These are phyloP conservation scores for Eucalyptus coolabah DNA, from an alignment of 345 rosid genomes.

Conservation along the genomic window DNA sequence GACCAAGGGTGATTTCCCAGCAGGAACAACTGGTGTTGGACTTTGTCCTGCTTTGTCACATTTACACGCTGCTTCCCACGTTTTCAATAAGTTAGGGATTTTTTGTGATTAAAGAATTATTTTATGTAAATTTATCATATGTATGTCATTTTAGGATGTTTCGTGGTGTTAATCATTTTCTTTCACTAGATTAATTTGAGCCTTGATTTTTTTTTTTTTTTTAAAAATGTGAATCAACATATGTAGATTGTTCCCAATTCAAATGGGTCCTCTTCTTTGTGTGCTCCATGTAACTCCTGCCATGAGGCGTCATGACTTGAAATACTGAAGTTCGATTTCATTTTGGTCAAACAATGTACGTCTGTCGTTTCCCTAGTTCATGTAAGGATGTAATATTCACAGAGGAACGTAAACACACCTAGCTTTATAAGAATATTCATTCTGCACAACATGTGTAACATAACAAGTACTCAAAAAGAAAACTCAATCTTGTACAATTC, in stretches of 20 bases:
- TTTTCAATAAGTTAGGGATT: not conserved
- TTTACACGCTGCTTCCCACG: not conserved
- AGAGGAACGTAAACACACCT: not conserved
- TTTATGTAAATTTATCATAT: too few species aligned
- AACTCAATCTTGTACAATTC: not conserved
- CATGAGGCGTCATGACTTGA: not conserved
- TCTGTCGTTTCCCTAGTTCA: not conserved
- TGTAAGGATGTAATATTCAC: not conserved
- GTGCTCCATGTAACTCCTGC: not conserved
- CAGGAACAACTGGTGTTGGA: not conserved
- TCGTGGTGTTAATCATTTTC: not conserved
- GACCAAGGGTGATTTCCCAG: not conserved
- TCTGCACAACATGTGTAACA: not conserved
- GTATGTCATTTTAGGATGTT: not conserved
- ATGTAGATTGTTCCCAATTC: not conserved
- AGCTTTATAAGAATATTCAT: not conserved
- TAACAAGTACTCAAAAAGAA: not conserved
- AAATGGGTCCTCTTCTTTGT: not conserved
- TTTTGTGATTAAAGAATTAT: not conserved
- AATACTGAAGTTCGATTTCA: not conserved
- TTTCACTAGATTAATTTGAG: not conserved
- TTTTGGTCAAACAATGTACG: not conserved
- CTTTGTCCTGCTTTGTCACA: not conserved
- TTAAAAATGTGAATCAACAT: not conserved
- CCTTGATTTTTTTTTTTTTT: not conserved